phyloP scores from a whole-genome alignment of 73 alveolate genomes.

The Halteria grandinella region DNA sequence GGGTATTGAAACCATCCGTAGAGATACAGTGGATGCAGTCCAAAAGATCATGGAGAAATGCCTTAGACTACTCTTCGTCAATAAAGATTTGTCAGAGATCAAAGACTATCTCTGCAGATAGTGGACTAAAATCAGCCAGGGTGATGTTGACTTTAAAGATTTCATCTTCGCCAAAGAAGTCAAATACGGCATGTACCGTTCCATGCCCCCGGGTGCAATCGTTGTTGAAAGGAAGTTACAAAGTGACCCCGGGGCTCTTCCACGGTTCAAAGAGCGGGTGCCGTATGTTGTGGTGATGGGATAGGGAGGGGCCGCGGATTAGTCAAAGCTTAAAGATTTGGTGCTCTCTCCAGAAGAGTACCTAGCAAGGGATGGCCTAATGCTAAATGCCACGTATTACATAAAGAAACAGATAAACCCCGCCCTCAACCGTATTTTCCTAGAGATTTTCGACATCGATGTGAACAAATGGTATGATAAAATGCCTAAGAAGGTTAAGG shows the following conservation, averaged over 20 bases:
- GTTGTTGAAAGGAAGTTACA: constrained; percentile 79
- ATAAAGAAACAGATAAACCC: constrained; percentile 81
- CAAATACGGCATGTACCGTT: constrained; percentile 74
- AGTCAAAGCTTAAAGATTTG: constrained; percentile 76
- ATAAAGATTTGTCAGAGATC: constrained; percentile 82
- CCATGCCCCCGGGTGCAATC: constrained; percentile 88
- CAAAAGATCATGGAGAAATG: constrained; percentile 87
- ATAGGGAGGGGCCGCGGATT: constrained; percentile 70
- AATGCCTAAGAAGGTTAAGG: constrained; percentile 66
- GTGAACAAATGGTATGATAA: constrained; percentile 78
- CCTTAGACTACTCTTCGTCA: constrained; percentile 83
- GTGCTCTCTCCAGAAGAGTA: constrained; percentile 91
- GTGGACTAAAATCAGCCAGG: constrained; percentile 87
- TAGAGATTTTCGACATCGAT: constrained; percentile 82
- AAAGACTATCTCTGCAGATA: constrained; percentile 79
- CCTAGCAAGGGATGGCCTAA: constrained; percentile 63
- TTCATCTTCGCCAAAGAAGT: constrained; percentile 89
- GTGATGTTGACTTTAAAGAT: constrained; percentile 85
- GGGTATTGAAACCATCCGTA: constrained; percentile 94
- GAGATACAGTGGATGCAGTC: constrained; percentile 89
- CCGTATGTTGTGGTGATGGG: constrained; percentile 87
- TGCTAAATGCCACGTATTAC: constrained; percentile 80
- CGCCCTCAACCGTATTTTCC: constrained; percentile 84
- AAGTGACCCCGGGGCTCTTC: constrained; percentile 82
- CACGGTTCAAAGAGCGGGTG: constrained; percentile 87